A percentile compares a stretch with the other conserved stretches of the same genome.
phyloP scores from a whole-genome alignment of 1,284 basidiomycete genomes.

The Microbotryum lychnidis-dioicae region DNA sequence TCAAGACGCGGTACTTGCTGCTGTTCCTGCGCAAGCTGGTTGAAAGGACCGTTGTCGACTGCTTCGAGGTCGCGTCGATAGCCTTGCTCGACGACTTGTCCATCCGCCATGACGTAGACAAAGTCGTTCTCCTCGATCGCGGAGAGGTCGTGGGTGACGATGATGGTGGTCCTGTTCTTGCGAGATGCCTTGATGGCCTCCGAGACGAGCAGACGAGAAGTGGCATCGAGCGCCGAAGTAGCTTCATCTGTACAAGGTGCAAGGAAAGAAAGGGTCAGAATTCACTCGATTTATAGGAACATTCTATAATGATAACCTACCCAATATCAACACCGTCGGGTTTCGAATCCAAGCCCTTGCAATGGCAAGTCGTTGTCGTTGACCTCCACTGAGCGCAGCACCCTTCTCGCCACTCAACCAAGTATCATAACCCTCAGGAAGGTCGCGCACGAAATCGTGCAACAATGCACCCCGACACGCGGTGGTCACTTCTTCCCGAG shows the following conservation, averaged over 20 bases:
- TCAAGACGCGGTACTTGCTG: constrained; percentile 44
- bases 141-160: constrained; percentile 91
- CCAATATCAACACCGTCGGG: constrained; percentile 82
- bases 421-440: constrained; percentile 86
- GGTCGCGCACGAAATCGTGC: constrained; percentile 72
- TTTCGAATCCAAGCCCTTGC: constrained; percentile 80
- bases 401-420: constrained; percentile 60
- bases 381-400: constrained; percentile 77
- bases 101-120: constrained; percentile 81
- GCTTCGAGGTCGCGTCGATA: constrained; percentile 65
- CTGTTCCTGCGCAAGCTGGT: constrained; percentile 45
- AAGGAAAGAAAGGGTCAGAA: not conserved
- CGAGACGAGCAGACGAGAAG: constrained; percentile 77
- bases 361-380: constrained; percentile 84
- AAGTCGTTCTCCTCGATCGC: constrained; percentile 73
- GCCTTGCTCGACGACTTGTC: constrained; percentile 77
- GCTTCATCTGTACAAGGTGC: constrained; percentile 64
- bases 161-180: constrained; percentile 75
- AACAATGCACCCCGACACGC: constrained; percentile 80
- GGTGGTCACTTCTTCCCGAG: constrained; percentile 61
- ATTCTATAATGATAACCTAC: constrained; percentile 46
- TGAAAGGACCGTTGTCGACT: constrained; percentile 42
- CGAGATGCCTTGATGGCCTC: constrained; percentile 80
- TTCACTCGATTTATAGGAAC: too few species aligned
- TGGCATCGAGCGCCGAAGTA: constrained; percentile 87